Percentiles rank a stretch among this genome's conserved stretches.
Evolutionary conservation across 495 filamentous ascomycete species (phyloP).

Genomic region (Hypoxylon subgilvum): DNA sequence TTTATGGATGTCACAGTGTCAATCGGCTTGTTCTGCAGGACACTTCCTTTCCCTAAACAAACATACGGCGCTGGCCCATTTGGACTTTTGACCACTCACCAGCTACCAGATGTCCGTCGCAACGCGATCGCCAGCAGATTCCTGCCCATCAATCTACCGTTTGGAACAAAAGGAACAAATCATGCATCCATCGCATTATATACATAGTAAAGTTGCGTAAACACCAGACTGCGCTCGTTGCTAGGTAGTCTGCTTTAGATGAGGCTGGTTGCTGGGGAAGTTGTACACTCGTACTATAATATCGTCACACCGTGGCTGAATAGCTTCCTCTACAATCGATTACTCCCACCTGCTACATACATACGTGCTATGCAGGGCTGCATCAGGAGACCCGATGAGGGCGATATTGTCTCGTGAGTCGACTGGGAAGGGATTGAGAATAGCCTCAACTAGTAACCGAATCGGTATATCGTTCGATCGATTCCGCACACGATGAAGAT

Average conservation of each 20-base stretch:
- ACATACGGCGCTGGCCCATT: no score
- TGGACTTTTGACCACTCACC: conserved; percentile 25
- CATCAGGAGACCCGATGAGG: conserved; percentile 26
- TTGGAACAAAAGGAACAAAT: conserved; percentile 26
- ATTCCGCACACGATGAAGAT: conserved; percentile 12
- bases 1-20: conserved; percentile 36
- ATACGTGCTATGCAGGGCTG: not conserved
- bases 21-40: conserved; percentile 34
- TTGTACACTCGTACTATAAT: no score
- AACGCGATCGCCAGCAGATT: conserved; percentile 34
- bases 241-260: no score
- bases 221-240: conserved; percentile 29
- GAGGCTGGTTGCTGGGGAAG: no score
- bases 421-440: conserved; percentile 15
- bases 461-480: conserved; percentile 30
- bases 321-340: conserved; percentile 13
- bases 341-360: not conserved
- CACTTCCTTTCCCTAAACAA: conserved; percentile 8
- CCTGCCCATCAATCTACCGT: conserved; percentile 30
- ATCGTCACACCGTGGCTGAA: no score
- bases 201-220: no score
- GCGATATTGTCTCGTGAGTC: conserved; percentile 21
- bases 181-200: conserved; percentile 12
- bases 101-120: conserved; percentile 34
- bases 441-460: conserved; percentile 17